These are phyloP conservation scores for Neotropicomus parvogracilis DNA, from an alignment of 1,284 basidiomycete genomes.

Conservation along the genomic window DNA sequence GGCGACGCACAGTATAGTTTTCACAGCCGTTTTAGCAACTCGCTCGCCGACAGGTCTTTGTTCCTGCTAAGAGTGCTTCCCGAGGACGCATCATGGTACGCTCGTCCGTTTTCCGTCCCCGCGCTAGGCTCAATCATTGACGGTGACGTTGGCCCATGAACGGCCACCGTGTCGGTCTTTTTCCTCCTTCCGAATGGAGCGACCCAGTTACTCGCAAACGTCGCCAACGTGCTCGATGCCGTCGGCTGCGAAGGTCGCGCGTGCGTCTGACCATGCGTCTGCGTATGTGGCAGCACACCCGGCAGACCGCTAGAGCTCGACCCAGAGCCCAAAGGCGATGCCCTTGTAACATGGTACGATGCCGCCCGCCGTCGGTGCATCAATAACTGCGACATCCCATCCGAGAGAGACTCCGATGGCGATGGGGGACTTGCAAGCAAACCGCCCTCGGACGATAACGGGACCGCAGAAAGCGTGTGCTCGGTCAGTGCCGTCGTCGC, in stretches of 20 bases:
- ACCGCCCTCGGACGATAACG: conserved; percentile 42
- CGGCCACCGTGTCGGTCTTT: conserved; percentile 29
- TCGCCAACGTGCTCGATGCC: conserved; percentile 50
- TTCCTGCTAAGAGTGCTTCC: conserved; percentile 13
- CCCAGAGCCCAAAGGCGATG: conserved; percentile 43
- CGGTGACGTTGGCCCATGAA: conserved; percentile 1
- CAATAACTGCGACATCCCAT: conserved; percentile 50
- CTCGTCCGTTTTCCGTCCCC: conserved; percentile 16
- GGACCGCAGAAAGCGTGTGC: conserved; percentile 39
- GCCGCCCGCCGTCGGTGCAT: conserved; percentile 48
- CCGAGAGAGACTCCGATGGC: conserved; percentile 54
- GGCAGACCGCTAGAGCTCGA: not conserved
- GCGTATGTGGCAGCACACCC: conserved; percentile 9
- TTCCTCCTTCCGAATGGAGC: conserved; percentile 57
- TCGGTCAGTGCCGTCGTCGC: conserved; percentile 68
- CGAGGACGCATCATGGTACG: conserved; percentile 12
- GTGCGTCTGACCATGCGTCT: not conserved
- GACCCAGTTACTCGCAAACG: conserved; percentile 64
- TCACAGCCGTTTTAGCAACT: conserved; percentile 42
- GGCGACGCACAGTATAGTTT: not conserved
- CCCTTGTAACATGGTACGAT: conserved; percentile 52
- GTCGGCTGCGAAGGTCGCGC: conserved; percentile 16
- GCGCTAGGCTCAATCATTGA: conserved; percentile 9
- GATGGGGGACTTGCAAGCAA: conserved; percentile 45
- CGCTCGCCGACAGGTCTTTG: conserved; percentile 38